These are phyloP conservation scores for Tetrahymena elliotti DNA, from an alignment of 73 alveolate species.

Conservation along the genomic window DNA sequence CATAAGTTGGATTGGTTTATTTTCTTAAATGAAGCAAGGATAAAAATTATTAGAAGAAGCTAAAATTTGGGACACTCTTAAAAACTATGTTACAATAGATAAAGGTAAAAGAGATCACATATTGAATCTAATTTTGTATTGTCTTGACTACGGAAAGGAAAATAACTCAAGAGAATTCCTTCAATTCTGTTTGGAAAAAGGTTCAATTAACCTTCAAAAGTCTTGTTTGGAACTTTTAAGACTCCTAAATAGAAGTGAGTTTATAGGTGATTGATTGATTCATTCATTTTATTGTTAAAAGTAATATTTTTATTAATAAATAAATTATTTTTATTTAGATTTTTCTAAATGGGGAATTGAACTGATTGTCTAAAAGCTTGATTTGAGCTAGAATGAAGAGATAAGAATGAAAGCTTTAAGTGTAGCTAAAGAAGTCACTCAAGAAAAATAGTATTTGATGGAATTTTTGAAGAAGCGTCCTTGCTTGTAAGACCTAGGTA, in stretches of 20 bases:
- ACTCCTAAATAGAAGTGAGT: conserved; percentile 33
- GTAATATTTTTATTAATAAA: background rate
- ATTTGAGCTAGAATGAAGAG: background rate
- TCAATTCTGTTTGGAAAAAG: conserved; percentile 11
- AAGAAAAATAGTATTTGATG: background rate
- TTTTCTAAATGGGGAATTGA: background rate
- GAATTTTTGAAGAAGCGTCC: background rate
- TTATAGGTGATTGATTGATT: background rate
- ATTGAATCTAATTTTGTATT: conserved; percentile 11
- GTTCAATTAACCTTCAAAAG: conserved; percentile 5
- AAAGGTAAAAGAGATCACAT: conserved; percentile 36
- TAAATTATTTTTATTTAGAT: background rate
- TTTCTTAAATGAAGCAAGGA: conserved; percentile 22
- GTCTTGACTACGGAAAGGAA: conserved; percentile 27
- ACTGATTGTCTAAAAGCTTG: background rate
- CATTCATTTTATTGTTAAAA: background rate
- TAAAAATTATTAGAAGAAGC: conserved; percentile 9
- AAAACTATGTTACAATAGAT: background rate
- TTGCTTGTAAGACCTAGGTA: background rate
- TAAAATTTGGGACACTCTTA: background rate
- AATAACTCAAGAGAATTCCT: conserved; percentile 13
- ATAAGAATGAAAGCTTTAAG: background rate
- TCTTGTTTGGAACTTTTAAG: conserved; percentile 25
- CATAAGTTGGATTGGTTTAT: conserved; percentile 35
- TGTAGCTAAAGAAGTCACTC: background rate